Conservation (phyloP, 2,329 filamentous ascomycete genomes). For the Lizonia empirigonia region DNA sequence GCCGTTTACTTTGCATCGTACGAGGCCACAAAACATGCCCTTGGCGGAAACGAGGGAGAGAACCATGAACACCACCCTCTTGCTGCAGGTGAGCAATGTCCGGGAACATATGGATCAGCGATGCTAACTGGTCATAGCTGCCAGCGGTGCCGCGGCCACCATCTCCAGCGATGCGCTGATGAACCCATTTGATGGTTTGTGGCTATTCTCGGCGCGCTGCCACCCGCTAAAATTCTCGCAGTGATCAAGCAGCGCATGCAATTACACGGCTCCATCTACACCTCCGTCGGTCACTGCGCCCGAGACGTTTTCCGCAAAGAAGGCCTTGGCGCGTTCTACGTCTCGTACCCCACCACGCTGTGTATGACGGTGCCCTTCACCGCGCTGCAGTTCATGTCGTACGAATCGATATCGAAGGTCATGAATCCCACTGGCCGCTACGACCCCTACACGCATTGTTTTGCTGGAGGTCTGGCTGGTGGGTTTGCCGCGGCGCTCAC, state of each 20-base stretch:
- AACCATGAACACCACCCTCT: slow-evolving; percentile 90
- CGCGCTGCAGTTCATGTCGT: slow-evolving; percentile 94
- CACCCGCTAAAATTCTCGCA: slow-evolving; percentile 49
- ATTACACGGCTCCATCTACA: slow-evolving; percentile 92
- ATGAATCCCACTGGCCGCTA: slow-evolving; percentile 89
- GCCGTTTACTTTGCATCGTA: slow-evolving; percentile 99
- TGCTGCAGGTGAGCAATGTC: slow-evolving; percentile 72
- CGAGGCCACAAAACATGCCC: slow-evolving; percentile 93
- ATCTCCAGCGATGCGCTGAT: slow-evolving; percentile 98
- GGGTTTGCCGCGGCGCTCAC: slow-evolving; percentile 92
- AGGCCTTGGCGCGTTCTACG: slow-evolving; percentile 90
- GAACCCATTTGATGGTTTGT: slow-evolving; percentile 96
- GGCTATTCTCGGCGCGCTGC: background rate
- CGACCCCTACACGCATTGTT: slow-evolving; percentile 91
- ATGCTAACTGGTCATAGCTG: slow-evolving; percentile 64
- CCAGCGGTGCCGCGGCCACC: slow-evolving; percentile 91
- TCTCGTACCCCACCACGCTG: slow-evolving; percentile 96
- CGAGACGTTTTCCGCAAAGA: slow-evolving; percentile 85
- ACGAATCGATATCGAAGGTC: slow-evolving; percentile 92
- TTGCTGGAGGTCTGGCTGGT: slow-evolving; percentile 89
- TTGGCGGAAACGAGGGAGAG: slow-evolving; percentile 87
- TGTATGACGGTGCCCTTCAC: slow-evolving; percentile 99
- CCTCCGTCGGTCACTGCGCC: slow-evolving; percentile 84
- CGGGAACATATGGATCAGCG: background rate
- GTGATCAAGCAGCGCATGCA: slow-evolving; percentile 99